These are phyloP conservation scores for Penicillium coffeae DNA, from an alignment of 495 filamentous ascomycete species.

Conservation along the genomic window DNA sequence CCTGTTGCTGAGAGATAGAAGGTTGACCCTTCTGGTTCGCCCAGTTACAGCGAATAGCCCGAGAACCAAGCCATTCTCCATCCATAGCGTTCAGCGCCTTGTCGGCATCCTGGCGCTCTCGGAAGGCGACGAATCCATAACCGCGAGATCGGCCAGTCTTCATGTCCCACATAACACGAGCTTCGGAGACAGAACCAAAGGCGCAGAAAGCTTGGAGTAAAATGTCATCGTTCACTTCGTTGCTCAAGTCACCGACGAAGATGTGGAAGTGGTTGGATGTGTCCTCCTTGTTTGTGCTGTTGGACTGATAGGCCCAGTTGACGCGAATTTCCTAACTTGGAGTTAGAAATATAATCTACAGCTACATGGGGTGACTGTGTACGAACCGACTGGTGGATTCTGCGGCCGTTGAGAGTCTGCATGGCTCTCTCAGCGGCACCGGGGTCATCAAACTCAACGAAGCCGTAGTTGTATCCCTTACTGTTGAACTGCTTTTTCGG, in stretches of 20 bases:
- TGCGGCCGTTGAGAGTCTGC: constrained; percentile 90
- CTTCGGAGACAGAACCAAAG: constrained; percentile 96
- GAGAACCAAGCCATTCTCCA: constrained; percentile 97
- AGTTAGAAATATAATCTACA: constrained; percentile 2
- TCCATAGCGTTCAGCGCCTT: constrained; percentile 97
- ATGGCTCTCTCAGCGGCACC: constrained; percentile 94
- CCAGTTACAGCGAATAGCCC: constrained; percentile 99
- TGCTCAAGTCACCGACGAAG: constrained; percentile 96
- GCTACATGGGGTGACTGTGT: not conserved
- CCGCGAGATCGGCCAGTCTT: constrained; percentile 97
- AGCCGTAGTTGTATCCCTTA: constrained; percentile 99
- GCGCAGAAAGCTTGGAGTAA: constrained; percentile 93
- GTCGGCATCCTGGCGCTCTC: constrained; percentile 89
- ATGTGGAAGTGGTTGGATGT: constrained; percentile 99
- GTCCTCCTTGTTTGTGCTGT: constrained; percentile 91
- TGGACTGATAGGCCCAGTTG: constrained; percentile 99
- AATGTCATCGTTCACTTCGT: constrained; percentile 98
- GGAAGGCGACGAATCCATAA: constrained; percentile 98
- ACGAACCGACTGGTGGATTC: constrained; percentile 84
- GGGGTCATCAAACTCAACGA: constrained; percentile 98
- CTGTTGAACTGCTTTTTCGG: constrained; percentile 57
- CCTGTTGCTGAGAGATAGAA: constrained; percentile 94
- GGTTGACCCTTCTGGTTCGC: constrained; percentile 99
- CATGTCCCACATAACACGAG: constrained; percentile 99
- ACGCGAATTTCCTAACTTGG: constrained; percentile 86